Conservation (phyloP, 2,329 filamentous ascomycete genomes). For the Fragosphaeria purpurea region DNA sequence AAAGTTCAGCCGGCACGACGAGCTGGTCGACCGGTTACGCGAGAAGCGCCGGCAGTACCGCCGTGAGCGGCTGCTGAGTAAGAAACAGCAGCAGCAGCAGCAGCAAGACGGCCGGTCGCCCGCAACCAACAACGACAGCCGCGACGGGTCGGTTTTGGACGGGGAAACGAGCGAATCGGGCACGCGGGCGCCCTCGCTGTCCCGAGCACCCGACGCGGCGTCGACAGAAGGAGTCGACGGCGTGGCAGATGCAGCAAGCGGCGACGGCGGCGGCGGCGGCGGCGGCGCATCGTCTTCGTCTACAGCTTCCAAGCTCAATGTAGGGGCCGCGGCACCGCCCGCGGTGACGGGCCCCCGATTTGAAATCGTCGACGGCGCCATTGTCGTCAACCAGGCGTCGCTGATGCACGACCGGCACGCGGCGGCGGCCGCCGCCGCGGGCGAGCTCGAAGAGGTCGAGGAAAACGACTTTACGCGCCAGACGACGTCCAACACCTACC, state of each 20-base stretch:
- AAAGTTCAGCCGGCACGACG: constrained; percentile 63
- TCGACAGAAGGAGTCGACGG: neutral
- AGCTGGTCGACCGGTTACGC: constrained; percentile 58
- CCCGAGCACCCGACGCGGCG: neutral
- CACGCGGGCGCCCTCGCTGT: neutral
- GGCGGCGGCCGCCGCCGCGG: constrained; percentile 40
- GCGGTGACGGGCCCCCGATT: constrained; percentile 40
- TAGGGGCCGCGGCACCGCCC: constrained; percentile 8
- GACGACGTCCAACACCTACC: constrained; percentile 59
- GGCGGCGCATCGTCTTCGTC: neutral
- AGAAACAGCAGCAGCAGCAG: constrained; percentile 21
- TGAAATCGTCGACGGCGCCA: constrained; percentile 60
- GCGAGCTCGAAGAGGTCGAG: constrained; percentile 53
- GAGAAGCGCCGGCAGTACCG: constrained; percentile 25
- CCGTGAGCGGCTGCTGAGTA: constrained; percentile 27
- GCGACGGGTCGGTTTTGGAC: constrained; percentile 1
- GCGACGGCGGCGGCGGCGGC: neutral
- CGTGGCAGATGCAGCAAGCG: constrained; percentile 4
- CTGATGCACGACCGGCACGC: constrained; percentile 60
- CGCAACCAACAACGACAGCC: constrained; percentile 11
- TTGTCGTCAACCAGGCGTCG: constrained; percentile 60
- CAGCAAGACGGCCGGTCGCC: constrained; percentile 7
- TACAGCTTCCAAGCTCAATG: neutral
- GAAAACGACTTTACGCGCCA: constrained; percentile 69
- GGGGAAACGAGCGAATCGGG: neutral